Conservation (phyloP, 2,329 filamentous ascomycete genomes). For the Alternaria tenuissima region DNA sequence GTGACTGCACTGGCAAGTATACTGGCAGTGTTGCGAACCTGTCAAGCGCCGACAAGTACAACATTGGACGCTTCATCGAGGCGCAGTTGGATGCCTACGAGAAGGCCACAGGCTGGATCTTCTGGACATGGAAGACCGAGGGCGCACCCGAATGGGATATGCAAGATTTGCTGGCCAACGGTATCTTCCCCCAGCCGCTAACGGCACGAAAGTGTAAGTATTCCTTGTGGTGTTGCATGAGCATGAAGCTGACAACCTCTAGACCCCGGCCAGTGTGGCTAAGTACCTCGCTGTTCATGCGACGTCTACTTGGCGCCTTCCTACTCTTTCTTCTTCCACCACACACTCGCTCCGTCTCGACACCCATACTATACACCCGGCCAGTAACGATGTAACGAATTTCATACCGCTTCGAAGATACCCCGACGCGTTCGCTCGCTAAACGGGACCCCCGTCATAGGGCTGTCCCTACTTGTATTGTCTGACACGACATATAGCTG, state of each 20-base stretch:
- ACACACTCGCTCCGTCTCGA: slow-evolving; percentile 28
- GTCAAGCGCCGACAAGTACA: slow-evolving; percentile 52
- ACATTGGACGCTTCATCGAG: slow-evolving; percentile 56
- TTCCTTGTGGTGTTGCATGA: slow-evolving; percentile 1
- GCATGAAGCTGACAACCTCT: slow-evolving; percentile 14
- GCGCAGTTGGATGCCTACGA: slow-evolving; percentile 59
- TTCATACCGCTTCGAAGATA: slow-evolving; percentile 35
- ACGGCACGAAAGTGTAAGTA: slow-evolving; percentile 50
- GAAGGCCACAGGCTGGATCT: slow-evolving; percentile 59
- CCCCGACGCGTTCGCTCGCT: slow-evolving; percentile 36
- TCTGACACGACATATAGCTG: background rate
- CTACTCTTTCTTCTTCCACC: slow-evolving; percentile 18
- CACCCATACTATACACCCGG: slow-evolving; percentile 3
- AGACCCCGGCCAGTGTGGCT: slow-evolving; percentile 50
- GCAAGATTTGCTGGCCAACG: slow-evolving; percentile 53
- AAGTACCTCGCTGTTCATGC: slow-evolving; percentile 16
- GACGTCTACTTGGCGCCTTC: slow-evolving; percentile 3
- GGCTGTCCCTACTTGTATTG: slow-evolving; percentile 2
- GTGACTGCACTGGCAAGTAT: slow-evolving; percentile 56
- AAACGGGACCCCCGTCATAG: slow-evolving; percentile 8
- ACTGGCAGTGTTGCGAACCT: slow-evolving; percentile 54
- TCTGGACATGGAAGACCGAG: slow-evolving; percentile 62
- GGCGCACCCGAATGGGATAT: slow-evolving; percentile 60
- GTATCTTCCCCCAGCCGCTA: slow-evolving; percentile 60
- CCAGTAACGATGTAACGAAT: slow-evolving; percentile 33